Evolutionary conservation across 768 basidiomycete genomes (phyloP), one percentile per base, ranked within the genome.

Genomic region (Pisolithus albus): DNA sequence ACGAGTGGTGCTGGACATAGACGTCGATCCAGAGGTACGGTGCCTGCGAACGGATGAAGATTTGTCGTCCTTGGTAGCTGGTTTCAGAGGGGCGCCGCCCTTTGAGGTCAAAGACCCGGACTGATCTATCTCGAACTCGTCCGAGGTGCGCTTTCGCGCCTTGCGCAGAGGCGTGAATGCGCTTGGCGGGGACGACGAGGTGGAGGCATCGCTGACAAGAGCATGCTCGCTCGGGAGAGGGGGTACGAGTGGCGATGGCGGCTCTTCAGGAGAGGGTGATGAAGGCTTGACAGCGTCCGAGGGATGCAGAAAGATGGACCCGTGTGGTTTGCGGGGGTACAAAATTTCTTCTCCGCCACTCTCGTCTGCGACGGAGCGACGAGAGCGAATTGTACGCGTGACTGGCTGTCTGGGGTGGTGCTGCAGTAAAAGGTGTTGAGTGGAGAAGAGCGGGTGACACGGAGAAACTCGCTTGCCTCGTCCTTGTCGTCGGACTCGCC

Each of bases 271-370:
- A 38, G 60, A 47, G 9, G 63, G 61, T 24, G 70, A 68, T 15
- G 59, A 56, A 23, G 55, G 38, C 53, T 64, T 72, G 30, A 70
- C 59, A 26, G 65, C 66, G 39, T 64, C 63, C 41, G 64, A 64
- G 9, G 70, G 63, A 51, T 70, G 60, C 7, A 65, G 54, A 45
- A 69, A 53, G 16, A 68, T 64, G 15, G 60, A 39, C 8, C 55
- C 61, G 39, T 59, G 59, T 19, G 71, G 71, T 54, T 86, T 81
- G 51, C 88, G 84, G 38, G 89, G 88, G 67, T 92, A 92, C 24
- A 92, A 70, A 53, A 92, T 92, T 67, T 92, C 90, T 67, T 92
- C 90, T 39, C 90, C 89, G 5, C 90, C 90, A 60, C 89, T 92
- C 67, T 92, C 90, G 56, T 88, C 85, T 7, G 86, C 79, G 52